These are phyloP conservation scores for Debaryomyces castellii DNA, from an alignment of 805 yeast genomes.

Conservation along the genomic window DNA sequence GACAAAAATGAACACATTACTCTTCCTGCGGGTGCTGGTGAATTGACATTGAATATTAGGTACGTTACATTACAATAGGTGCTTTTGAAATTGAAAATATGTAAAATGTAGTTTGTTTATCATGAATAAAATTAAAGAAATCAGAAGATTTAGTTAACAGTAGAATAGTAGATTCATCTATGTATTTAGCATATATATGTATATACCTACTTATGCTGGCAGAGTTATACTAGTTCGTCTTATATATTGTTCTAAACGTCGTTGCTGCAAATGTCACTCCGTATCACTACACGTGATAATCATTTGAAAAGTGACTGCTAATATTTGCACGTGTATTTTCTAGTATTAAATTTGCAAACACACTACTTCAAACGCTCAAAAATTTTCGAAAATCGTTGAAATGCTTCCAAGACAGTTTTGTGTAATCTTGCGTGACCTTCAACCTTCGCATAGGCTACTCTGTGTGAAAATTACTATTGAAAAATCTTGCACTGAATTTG, in stretches of 20 bases:
- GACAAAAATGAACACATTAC: constrained; percentile 44
- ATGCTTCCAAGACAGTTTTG: not conserved
- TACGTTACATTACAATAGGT: constrained; percentile 15
- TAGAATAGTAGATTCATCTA: no score
- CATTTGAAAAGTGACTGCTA: constrained; percentile 1
- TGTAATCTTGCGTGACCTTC: constrained; percentile 1
- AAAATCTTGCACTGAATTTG: constrained; percentile 5
- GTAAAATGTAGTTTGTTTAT: constrained; percentile 5
- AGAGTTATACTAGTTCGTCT: no score
- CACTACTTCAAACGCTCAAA: not conserved
- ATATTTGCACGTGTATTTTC: not conserved
- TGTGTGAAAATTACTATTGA: constrained; percentile 8
- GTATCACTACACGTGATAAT: not conserved
- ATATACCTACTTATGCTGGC: no score
- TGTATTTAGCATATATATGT: no score
- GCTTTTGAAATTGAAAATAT: not conserved
- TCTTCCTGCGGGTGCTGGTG: constrained; percentile 37
- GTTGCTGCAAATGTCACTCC: not conserved
- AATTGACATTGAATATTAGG: constrained; percentile 39
- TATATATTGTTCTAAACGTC: not conserved
- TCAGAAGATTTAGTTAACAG: no score
- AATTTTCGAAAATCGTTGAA: not conserved
- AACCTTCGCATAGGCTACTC: constrained; percentile 1
- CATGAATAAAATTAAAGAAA: not conserved
- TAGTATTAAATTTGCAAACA: not conserved